Percentiles rank a stretch among this genome's conserved stretches.
Evolutionary conservation across 345 rosid genomes (phyloP).

Genomic region (Eucalyptus pauciflora): DNA sequence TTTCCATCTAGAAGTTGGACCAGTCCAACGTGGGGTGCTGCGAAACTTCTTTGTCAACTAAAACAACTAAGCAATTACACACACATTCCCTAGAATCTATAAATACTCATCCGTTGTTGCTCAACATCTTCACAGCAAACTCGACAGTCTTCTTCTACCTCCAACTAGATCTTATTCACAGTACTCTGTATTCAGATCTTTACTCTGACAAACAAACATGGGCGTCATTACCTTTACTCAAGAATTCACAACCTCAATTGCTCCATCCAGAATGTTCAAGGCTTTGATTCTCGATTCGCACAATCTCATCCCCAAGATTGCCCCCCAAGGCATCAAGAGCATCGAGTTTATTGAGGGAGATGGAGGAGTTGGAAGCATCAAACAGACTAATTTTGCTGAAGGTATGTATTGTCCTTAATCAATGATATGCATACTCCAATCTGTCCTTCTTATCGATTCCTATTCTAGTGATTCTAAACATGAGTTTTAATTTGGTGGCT

Average conservation of each 20-base stretch:
- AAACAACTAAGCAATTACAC: neutral
- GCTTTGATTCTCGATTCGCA: constrained; percentile 1
- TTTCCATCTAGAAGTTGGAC: neutral
- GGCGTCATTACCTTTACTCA: neutral
- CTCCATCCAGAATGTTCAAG: constrained; percentile 4
- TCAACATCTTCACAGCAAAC: neutral
- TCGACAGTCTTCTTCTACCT: neutral
- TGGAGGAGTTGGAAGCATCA: constrained; percentile 1
- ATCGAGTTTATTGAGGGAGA: constrained; percentile 5
- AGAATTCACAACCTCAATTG: neutral
- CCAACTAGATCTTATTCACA: neutral
- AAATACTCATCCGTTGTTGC: neutral
- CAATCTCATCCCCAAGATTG: constrained; percentile 1
- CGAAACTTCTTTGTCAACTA: neutral
- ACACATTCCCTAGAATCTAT: neutral
- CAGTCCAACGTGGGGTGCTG: neutral
- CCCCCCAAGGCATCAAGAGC: constrained; percentile 1
- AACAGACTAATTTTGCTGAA: neutral
- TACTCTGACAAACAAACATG: neutral
- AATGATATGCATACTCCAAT: no score
- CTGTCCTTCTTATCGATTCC: no score
- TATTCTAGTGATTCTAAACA: no score
- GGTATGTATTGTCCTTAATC: neutral
- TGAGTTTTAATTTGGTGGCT: no score
- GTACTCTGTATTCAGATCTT: neutral